A percentile compares a stretch with the other conserved stretches of the same genome.
phyloP scores from a whole-genome alignment of 139 green algal species.

The Closterium sp. region DNA sequence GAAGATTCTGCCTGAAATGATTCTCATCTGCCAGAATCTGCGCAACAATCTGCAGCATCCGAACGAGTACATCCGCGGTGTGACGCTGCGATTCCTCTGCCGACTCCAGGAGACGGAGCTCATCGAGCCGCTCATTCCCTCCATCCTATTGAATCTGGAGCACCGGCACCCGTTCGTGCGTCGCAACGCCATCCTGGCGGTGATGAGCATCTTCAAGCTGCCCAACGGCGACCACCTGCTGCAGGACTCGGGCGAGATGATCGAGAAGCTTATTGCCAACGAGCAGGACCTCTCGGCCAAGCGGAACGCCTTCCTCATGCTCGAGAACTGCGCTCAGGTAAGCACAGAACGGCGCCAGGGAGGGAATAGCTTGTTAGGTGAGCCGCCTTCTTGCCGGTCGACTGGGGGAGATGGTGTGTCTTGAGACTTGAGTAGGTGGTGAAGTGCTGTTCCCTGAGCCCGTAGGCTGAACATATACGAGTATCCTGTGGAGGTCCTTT shows the following conservation, averaged over 20 bases:
- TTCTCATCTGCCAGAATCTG: conserved; percentile 99
- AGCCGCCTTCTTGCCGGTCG: not conserved
- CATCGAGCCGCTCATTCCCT: conserved; percentile 94
- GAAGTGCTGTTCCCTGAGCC: not conserved
- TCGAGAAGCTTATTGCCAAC: conserved; percentile 81
- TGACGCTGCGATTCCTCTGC: conserved; percentile 95
- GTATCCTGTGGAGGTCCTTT: not conserved
- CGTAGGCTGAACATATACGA: not conserved
- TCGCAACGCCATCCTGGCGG: conserved; percentile 91
- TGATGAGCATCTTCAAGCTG: conserved; percentile 90
- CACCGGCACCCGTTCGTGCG: conserved; percentile 97
- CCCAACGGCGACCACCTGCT: conserved; percentile 91
- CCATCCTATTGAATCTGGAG: conserved; percentile 90
- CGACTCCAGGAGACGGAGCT: conserved; percentile 95
- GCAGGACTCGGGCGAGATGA: conserved; percentile 86
- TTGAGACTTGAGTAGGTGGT: not conserved
- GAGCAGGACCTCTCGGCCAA: conserved; percentile 88
- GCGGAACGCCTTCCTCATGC: conserved; percentile 93
- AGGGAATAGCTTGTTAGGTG: not conserved
- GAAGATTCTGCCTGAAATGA: conserved; percentile 99
- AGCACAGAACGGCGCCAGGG: not conserved
- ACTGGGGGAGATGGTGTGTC: not conserved
- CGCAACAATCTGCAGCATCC: conserved; percentile 99
- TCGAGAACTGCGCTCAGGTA: conserved; percentile 64
- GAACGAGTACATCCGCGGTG: conserved; percentile 97